phyloP scores from a whole-genome alignment of 2,329 filamentous ascomycete genomes.

The Bipolaris bicolor region DNA sequence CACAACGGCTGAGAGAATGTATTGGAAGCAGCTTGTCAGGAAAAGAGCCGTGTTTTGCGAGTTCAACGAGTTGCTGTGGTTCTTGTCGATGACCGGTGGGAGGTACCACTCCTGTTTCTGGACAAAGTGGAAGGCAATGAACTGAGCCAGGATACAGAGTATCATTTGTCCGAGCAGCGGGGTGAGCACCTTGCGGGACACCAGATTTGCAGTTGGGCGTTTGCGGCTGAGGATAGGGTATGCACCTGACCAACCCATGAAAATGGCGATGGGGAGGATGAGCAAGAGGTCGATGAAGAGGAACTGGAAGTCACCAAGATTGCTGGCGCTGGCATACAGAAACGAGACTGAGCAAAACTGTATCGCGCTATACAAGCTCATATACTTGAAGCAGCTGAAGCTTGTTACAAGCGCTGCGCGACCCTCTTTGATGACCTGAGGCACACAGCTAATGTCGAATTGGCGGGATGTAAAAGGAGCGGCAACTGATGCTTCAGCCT shows the following conservation, averaged over 20 bases:
- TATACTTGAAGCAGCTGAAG: slow-evolving; percentile 99
- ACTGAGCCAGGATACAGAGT: slow-evolving; percentile 79
- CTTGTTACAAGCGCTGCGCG: slow-evolving; percentile 95
- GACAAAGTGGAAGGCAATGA: slow-evolving; percentile 74
- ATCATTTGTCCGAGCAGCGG: slow-evolving; percentile 88
- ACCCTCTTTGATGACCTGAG: slow-evolving; percentile 90
- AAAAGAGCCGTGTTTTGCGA: slow-evolving; percentile 94
- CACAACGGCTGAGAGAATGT: slow-evolving; percentile 87
- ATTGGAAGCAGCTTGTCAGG: slow-evolving; percentile 89
- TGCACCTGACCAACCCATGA: slow-evolving; percentile 97
- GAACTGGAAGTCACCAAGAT: slow-evolving; percentile 97
- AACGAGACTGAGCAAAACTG: slow-evolving; percentile 98
- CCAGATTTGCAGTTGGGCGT: slow-evolving; percentile 87
- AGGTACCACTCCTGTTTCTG: slow-evolving; percentile 82
- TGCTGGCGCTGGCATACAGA: slow-evolving; percentile 89
- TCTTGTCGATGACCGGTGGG: slow-evolving; percentile 75
- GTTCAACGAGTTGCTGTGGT: slow-evolving; percentile 86
- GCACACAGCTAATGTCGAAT: slow-evolving; percentile 96
- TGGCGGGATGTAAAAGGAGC: slow-evolving; percentile 94
- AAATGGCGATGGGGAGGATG: slow-evolving; percentile 94
- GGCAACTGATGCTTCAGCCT: slow-evolving; percentile 97
- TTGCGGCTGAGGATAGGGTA: slow-evolving; percentile 79
- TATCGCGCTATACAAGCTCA: slow-evolving; percentile 98
- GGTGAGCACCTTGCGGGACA: slow-evolving; percentile 88
- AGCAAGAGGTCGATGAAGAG: slow-evolving; percentile 92